Percentiles rank a stretch among this genome's conserved stretches.
Conservation (phyloP, 148 eudicot species). For the Gaultheria prostrata region DNA sequence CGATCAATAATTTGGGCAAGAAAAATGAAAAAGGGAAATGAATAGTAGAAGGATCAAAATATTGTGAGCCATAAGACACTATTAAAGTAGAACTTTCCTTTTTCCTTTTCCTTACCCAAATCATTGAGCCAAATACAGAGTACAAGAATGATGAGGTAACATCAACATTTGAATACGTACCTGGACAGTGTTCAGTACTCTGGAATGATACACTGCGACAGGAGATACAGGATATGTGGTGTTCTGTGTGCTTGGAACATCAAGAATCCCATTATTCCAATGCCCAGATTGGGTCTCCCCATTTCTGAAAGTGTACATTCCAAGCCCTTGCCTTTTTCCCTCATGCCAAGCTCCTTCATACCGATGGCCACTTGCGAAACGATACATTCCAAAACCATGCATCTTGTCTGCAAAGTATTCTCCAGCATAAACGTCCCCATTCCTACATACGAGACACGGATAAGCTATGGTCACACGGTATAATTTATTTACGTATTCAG, state of each 20-base stretch:
- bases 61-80: background rate
- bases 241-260: constrained; percentile 84
- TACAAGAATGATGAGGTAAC: background rate
- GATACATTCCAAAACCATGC: constrained; percentile 92
- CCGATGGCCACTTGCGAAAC: constrained; percentile 78
- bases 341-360: constrained; percentile 99
- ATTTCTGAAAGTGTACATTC: constrained; percentile 85
- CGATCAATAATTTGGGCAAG: background rate
- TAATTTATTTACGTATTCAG: background rate
- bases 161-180: constrained; percentile 27
- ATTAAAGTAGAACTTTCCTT: background rate
- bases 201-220: constrained; percentile 87
- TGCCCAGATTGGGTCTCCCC: constrained; percentile 94
- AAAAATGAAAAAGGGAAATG: background rate
- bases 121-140: too few relatives aligned
- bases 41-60: background rate
- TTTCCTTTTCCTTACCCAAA: background rate
- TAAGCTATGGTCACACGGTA: background rate
- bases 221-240: constrained; percentile 63
- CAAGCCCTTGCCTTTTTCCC: constrained; percentile 95
- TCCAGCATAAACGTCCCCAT: constrained; percentile 89
- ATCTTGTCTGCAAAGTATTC: constrained; percentile 96
- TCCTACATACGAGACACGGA: constrained; percentile 37
- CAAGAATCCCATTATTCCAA: constrained; percentile 88
- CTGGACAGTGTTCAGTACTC: constrained; percentile 88